Evolutionary conservation across 176 grass and related monocot species (phyloP).

Genomic region (Avena atlantica): DNA sequence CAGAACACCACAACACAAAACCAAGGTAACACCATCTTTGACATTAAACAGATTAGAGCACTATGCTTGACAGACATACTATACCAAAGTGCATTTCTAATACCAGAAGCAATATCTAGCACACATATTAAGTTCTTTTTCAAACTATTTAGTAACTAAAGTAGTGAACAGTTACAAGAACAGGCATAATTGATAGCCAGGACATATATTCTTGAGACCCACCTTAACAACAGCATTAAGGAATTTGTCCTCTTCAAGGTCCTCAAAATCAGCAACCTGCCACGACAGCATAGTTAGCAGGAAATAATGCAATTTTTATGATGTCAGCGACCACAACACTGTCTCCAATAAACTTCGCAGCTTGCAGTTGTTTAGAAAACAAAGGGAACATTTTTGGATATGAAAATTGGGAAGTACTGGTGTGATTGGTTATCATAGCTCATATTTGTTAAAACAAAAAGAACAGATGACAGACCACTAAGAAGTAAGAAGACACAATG

Average conservation of each 20-base stretch:
- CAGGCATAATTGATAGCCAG: slow-evolving; percentile 5
- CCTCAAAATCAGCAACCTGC: slow-evolving; percentile 66
- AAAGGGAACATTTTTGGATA: background rate
- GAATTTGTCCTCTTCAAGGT: slow-evolving; percentile 78
- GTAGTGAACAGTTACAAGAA: background rate
- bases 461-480: slow-evolving; percentile 4
- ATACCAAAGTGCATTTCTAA: slow-evolving; percentile 1
- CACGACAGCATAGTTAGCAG: slow-evolving; percentile 39
- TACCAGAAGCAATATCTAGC: background rate
- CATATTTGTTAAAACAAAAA: background rate
- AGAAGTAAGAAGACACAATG: slow-evolving; percentile 2
- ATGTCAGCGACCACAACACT: background rate
- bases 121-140: background rate
- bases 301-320: slow-evolving; percentile 7
- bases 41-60: slow-evolving; percentile 32
- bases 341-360: background rate
- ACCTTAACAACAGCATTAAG: slow-evolving; percentile 98
- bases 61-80: background rate
- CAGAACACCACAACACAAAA: background rate
- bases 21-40: slow-evolving; percentile 23
- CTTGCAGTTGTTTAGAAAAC: background rate
- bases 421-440: background rate
- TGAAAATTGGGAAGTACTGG: background rate
- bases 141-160: slow-evolving; percentile 2
- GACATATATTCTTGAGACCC: slow-evolving; percentile 20